Evolutionary conservation across 345 rosid genomes (phyloP).

Genomic region (Mangifera indica): DNA sequence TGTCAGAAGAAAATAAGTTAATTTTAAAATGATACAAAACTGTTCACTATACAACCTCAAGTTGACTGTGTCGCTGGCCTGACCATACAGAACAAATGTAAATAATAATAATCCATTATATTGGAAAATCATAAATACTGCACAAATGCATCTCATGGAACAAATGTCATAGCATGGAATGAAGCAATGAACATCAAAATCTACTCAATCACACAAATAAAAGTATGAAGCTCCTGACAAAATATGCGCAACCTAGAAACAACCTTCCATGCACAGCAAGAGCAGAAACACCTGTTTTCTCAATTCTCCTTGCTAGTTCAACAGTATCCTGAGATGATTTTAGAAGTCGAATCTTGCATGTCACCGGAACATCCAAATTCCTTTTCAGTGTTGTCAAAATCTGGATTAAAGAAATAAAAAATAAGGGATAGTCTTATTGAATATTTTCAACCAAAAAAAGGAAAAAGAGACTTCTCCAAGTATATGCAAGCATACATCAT

Average conservation of each 20-base stretch:
- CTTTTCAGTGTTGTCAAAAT: constrained; percentile 83
- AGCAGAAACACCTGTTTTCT: constrained; percentile 91
- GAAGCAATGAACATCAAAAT: not conserved
- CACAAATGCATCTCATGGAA: too few species aligned
- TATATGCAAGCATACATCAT: constrained; percentile 54
- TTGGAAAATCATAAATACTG: too few species aligned
- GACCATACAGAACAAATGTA: not conserved
- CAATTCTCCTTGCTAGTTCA: constrained; percentile 87
- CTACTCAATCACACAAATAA: not conserved
- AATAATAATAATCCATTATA: not conserved
- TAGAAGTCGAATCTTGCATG: constrained; percentile 86
- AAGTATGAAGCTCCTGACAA: not conserved
- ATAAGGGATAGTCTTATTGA: not conserved
- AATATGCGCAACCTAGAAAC: constrained; percentile 10
- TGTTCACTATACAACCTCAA: not conserved
- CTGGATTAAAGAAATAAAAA: constrained; percentile 31
- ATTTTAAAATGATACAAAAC: too few species aligned
- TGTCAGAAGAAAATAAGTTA: not conserved
- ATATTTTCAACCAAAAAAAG: constrained; percentile 6
- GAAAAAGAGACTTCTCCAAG: constrained; percentile 2
- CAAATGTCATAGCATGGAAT: too few species aligned
- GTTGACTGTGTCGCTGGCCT: not conserved
- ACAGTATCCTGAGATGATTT: constrained; percentile 76
- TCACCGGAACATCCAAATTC: constrained; percentile 73
- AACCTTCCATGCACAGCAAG: constrained; percentile 96